These are phyloP conservation scores for Pyricularia grisea DNA, from an alignment of 2,329 filamentous ascomycete genomes.

Conservation along the genomic window DNA sequence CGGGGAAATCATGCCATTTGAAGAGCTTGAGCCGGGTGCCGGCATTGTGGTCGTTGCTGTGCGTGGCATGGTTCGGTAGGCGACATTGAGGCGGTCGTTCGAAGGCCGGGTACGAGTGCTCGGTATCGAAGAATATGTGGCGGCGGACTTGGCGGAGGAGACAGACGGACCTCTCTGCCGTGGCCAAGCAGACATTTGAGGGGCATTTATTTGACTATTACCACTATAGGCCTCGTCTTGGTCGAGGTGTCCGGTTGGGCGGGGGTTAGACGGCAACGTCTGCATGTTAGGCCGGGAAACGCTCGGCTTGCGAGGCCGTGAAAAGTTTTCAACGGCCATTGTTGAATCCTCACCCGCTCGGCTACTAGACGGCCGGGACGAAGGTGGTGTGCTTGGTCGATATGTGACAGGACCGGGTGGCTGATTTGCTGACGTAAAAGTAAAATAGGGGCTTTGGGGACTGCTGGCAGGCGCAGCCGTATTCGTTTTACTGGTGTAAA, in stretches of 20 bases:
- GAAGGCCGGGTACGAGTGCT: slow-evolving; percentile 20
- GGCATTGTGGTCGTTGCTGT: neutral
- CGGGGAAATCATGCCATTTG: slow-evolving; percentile 11
- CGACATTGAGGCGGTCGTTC: slow-evolving; percentile 25
- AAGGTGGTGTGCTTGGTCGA: slow-evolving; percentile 7
- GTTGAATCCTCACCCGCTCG: slow-evolving; percentile 8
- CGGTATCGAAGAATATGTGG: slow-evolving; percentile 33
- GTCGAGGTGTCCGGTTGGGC: neutral
- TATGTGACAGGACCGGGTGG: neutral
- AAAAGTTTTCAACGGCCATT: slow-evolving; percentile 45
- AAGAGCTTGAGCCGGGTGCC: neutral
- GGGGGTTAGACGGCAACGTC: neutral
- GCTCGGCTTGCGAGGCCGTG: slow-evolving; percentile 47
- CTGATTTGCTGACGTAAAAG: neutral
- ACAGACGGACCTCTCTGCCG: slow-evolving; percentile 32
- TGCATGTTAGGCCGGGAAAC: slow-evolving; percentile 15
- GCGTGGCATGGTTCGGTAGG: slow-evolving; percentile 7
- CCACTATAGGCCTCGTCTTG: slow-evolving; percentile 16
- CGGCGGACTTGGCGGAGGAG: slow-evolving; percentile 36
- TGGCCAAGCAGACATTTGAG: slow-evolving; percentile 25
- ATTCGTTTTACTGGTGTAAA: neutral
- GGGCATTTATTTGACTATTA: slow-evolving; percentile 13
- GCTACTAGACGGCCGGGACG: slow-evolving; percentile 3
- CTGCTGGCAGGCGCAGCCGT: neutral
- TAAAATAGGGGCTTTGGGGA: neutral